Evolutionary conservation across 2,329 filamentous ascomycete species (phyloP), one percentile per base, ranked within the genome.

Genomic region (Fusarium anthophilum): DNA sequence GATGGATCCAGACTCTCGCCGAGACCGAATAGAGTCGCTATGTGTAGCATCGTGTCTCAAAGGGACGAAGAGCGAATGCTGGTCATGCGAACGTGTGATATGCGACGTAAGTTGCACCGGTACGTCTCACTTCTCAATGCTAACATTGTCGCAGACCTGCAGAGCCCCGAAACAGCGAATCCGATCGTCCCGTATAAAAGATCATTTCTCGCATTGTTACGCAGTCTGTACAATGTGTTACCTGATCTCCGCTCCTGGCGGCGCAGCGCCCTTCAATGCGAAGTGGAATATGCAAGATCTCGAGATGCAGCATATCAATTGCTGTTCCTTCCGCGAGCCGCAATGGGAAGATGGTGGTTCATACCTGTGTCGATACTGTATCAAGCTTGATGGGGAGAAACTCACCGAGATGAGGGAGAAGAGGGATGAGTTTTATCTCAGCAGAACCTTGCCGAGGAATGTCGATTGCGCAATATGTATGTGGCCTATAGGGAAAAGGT

Each of bases 231-330:
- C 57, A 37, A 18, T 22, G 5, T 72, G 69, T 3, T 72, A 72
- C 0, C 18, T 72, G 0, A 20, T 67, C 5, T 45, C 58, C 0
- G 67, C 62, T 8, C 53, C 58, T 0, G 67, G 67, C 4, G 55
- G 55, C 2, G 53, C 38, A 1, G 69, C 57, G 0, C 69, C 69
- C 1, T 72, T 71, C 30, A 39, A 53, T 22, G 67, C 69, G 15
- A 71, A 72, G 5, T 63, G 67, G 58, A 63, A 72, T 11, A 71
- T 56, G 57, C 30, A 71, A 15, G 69, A 72, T 14, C 54, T 72
- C 1, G 67, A 67, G 17, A 41, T 71, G 18, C 69, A 72, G 28
- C 69, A 72, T 13, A 13, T 63, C 0, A 59, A 68, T 13, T 63
- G 48, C 35, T 71, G 69, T 15, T 2, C 37, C 0, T 48, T 70